phyloP scores from a whole-genome alignment of 176 grass and related monocot species.

The Avena insularis region DNA sequence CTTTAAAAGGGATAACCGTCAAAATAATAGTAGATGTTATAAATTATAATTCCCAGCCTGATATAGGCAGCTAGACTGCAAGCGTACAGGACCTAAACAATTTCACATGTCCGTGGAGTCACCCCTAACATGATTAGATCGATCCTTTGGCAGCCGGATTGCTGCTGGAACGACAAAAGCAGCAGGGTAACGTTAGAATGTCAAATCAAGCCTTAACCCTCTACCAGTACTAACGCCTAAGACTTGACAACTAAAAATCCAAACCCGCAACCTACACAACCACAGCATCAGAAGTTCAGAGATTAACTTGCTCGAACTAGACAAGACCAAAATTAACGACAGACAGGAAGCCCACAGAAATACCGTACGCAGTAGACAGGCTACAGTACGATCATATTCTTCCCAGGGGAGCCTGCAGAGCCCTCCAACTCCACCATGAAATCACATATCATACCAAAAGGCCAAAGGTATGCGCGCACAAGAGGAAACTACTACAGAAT shows the following conservation, averaged over 20 bases:
- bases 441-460: not conserved
- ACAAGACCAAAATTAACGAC: not conserved
- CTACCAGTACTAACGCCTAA: too few relatives aligned
- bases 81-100: not conserved
- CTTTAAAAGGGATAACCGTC: not conserved
- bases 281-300: not conserved
- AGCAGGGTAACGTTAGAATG: not conserved
- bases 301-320: not conserved
- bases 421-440: not conserved
- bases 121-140: not conserved
- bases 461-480: not conserved
- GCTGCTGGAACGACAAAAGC: not conserved
- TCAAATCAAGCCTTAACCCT: not conserved
- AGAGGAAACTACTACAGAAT: not conserved
- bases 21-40: not conserved
- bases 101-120: too few relatives aligned
- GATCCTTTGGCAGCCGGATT: not conserved
- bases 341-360: not conserved
- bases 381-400: too few relatives aligned
- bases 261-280: not conserved
- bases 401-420: not conserved
- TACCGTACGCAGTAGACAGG: not conserved
- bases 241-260: not conserved
- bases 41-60: not conserved
- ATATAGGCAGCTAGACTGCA: not conserved